Evolutionary conservation across 2,329 filamentous ascomycete genomes (phyloP), one percentile per base, ranked within the genome.

Genomic region (Exutisphaerella laricina): DNA sequence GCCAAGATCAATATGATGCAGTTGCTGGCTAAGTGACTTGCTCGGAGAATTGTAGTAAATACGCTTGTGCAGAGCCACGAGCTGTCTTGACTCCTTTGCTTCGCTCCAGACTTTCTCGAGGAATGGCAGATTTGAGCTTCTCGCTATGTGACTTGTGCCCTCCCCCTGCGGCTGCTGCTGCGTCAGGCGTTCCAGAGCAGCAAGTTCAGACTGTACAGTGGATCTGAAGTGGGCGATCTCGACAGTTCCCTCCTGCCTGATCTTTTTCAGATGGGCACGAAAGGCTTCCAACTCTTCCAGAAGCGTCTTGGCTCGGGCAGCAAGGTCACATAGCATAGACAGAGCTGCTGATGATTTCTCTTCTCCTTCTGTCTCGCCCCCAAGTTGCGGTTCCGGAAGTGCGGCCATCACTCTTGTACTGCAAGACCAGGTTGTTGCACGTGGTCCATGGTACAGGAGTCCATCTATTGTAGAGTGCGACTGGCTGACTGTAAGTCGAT

Each of bases 111-210:
- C 70, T 4, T 76, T 71, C 50, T 78, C 73, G 41, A 80, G 77
- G 56, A 83, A 85, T 0, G 77, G 73, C 8, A 85, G 57, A 62
- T 86, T 86, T 1, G 79, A 82, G 5, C 79, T 82, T 37, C 75
- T 71, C 33, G 84, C 66, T 20, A 75, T 72, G 57, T 83, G 78
- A n/a, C 70, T 58, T 17, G 49, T 57, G 4, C 50, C 41, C 12
- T 48, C 51, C 18, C 45, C 50, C 16, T 54, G 46, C 4, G 57
- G 54, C 33, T 59, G 57, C 33, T 59, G 57, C 26, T 46, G 47
- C 6, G 45, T 33, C 2, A 64, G 47, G 14, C 58, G 48, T 22
- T 60, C 54, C 9, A 66, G 50, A 53, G 61, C 61, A 13, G 34
- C 48, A 10, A 59, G 38, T 43, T 66, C 63, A 1, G 63, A 63